Evolutionary conservation across 2,329 filamentous ascomycete species (phyloP).

Genomic region (Curvularia hawaiiensis): DNA sequence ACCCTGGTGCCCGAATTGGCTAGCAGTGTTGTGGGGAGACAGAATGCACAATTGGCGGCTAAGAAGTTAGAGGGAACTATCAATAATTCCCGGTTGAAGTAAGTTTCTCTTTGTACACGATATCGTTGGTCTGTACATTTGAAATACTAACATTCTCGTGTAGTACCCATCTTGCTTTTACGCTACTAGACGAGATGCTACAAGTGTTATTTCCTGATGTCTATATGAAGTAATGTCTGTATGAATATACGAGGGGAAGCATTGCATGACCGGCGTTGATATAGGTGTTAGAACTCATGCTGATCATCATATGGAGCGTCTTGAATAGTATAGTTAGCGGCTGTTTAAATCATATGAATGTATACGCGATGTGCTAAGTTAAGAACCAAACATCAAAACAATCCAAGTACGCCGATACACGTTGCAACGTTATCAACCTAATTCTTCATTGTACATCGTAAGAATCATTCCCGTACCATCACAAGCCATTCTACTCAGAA

Average conservation of each 20-base stretch:
- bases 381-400: not conserved
- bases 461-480: not conserved
- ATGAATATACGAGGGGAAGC: not conserved
- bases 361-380: not conserved
- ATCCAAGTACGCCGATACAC: not conserved
- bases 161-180: slow-evolving; percentile 57
- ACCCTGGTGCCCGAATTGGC: slow-evolving; percentile 90
- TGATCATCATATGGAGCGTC: not conserved
- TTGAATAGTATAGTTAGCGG: not conserved
- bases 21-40: slow-evolving; percentile 88
- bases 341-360: not conserved
- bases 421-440: not conserved
- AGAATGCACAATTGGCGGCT: slow-evolving; percentile 89
- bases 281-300: not conserved
- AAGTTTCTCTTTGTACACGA: slow-evolving; percentile 29
- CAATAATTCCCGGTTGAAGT: slow-evolving; percentile 92
- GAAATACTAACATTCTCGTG: slow-evolving; percentile 25
- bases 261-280: slow-evolving; percentile 9
- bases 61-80: slow-evolving; percentile 86
- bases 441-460: not conserved
- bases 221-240: slow-evolving; percentile 5
- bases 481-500: slow-evolving; percentile 24
- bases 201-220: slow-evolving; percentile 50
- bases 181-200: slow-evolving; percentile 55
- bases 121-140: not conserved